phyloP scores from a whole-genome alignment of 352 stramenopile species.

The Pythium plurisporium region DNA sequence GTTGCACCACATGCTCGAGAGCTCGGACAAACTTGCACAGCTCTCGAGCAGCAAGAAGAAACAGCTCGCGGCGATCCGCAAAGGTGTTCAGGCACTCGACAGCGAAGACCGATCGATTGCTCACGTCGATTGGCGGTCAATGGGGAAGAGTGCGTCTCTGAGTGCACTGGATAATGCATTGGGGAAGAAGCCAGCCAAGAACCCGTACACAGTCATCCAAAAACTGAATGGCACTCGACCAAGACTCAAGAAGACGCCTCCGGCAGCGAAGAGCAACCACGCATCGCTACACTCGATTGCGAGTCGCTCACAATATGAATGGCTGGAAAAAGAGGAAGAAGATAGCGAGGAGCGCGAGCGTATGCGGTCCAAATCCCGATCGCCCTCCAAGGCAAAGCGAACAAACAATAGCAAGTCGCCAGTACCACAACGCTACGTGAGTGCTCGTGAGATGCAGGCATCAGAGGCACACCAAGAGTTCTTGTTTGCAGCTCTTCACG shows the following conservation, averaged over 20 bases:
- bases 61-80: conserved; percentile 38
- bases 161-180: conserved; percentile 41
- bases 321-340: neutral
- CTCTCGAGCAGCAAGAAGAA: conserved; percentile 31
- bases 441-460: conserved; percentile 42
- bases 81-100: conserved; percentile 17
- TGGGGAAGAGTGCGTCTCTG: conserved; percentile 27
- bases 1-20: conserved; percentile 72
- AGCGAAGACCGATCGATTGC: neutral
- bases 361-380: neutral
- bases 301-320: neutral
- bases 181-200: conserved; percentile 10
- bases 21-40: conserved; percentile 35
- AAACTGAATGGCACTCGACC: neutral
- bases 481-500: conserved; percentile 50
- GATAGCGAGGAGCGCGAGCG: neutral
- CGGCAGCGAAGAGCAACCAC: neutral
- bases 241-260: neutral
- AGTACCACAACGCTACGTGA: conserved; percentile 32
- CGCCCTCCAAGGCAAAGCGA: conserved; percentile 1
- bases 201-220: conserved; percentile 16
- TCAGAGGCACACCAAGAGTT: conserved; percentile 57
- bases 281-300: neutral
- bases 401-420: conserved; percentile 19
- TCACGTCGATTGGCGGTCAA: conserved; percentile 7